phyloP scores from a whole-genome alignment of 164 flowering plant species.

The Akebia trifoliata region DNA sequence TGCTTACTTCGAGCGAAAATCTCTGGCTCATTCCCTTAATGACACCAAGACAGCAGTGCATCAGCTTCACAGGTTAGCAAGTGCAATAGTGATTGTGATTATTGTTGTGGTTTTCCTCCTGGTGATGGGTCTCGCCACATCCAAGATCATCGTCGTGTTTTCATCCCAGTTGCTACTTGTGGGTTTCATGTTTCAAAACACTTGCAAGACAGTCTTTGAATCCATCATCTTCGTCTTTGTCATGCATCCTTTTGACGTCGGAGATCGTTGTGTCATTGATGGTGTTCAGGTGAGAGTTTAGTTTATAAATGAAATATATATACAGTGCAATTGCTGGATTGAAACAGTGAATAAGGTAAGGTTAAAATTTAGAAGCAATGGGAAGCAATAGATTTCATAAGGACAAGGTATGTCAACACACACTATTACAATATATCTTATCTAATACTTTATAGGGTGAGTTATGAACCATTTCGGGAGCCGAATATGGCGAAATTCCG shows the following conservation, averaged over 20 bases:
- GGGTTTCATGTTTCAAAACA: constrained; percentile 45
- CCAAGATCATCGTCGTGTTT: constrained; percentile 36
- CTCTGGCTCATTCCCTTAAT: constrained; percentile 46
- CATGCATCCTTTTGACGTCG: constrained; percentile 63
- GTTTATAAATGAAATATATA: too few species aligned
- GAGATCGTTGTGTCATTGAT: constrained; percentile 58
- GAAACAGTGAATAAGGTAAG: too few species aligned
- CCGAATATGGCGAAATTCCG: too few species aligned
- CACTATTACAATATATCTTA: too few species aligned
- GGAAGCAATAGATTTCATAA: too few species aligned
- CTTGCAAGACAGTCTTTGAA: constrained; percentile 48
- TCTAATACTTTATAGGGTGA: too few species aligned
- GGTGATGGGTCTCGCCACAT: constrained; percentile 42
- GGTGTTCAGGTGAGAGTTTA: constrained; percentile 38
- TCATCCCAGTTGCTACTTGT: constrained; percentile 39
- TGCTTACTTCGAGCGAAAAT: constrained; percentile 40
- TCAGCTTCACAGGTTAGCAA: constrained; percentile 45
- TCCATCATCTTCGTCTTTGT: constrained; percentile 55
- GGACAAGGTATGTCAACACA: too few species aligned
- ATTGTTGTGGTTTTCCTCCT: constrained; percentile 34
- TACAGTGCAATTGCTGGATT: too few species aligned
- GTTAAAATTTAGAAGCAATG: too few species aligned
- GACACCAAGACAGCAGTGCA: constrained; percentile 62
- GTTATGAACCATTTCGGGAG: too few species aligned
- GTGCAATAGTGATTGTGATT: constrained; percentile 30